phyloP scores from a whole-genome alignment of 371 early-diverging fungal species.

The Mucor racemosus region DNA sequence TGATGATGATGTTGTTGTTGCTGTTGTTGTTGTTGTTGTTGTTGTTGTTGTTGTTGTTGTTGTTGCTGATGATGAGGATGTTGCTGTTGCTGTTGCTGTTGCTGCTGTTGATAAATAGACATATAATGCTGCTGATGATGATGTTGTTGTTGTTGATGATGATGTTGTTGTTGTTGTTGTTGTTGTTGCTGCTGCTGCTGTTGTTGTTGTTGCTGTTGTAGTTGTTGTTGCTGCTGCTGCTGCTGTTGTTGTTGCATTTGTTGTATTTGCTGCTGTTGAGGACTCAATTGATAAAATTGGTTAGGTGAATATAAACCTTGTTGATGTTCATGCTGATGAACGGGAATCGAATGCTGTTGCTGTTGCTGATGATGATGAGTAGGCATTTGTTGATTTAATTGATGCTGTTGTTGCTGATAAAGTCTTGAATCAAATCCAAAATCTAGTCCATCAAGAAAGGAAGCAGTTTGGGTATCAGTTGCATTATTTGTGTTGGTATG shows the following conservation, averaged over 20 bases:
- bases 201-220: conserved; percentile 11
- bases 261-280: conserved; percentile 9
- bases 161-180: conserved; percentile 7
- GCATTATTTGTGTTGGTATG: conserved; percentile 3
- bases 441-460: conserved; percentile 19
- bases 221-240: conserved; percentile 8
- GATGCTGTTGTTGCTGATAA: not conserved
- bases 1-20: conserved; percentile 14
- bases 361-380: not conserved
- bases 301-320: not conserved
- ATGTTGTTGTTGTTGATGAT: conserved; percentile 4
- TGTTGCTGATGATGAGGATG: not conserved
- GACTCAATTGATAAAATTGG: not conserved
- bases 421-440: conserved; percentile 10
- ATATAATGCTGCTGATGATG: not conserved
- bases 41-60: conserved; percentile 4
- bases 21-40: conserved; percentile 10
- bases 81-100: not conserved
- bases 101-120: not conserved
- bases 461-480: conserved; percentile 11
- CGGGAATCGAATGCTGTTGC: conserved; percentile 3
- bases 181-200: conserved; percentile 12
- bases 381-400: not conserved
- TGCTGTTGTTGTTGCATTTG: conserved; percentile 6
- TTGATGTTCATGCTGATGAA: conserved; percentile 4